Evolutionary conservation across 2,329 filamentous ascomycete species (phyloP), one percentile per base, ranked within the genome.

Genomic region (Neonectria magnoliae): DNA sequence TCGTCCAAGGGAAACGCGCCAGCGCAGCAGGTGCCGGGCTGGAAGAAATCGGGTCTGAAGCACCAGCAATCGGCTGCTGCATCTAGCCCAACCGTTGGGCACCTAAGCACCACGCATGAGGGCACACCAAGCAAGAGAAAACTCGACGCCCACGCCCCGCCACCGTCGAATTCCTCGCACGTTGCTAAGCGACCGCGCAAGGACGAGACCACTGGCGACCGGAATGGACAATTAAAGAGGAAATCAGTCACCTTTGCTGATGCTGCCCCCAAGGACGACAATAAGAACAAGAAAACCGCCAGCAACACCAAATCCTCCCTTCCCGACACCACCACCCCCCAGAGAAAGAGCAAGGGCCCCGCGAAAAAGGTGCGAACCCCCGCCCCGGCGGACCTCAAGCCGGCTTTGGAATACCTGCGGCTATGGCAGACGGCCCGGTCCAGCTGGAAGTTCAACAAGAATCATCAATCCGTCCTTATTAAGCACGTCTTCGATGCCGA

Each of bases 401-500:
- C 90, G 14, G 90, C 93, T 62, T 84, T 97, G 16, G 84, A 88
- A 57, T 98, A 98, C 77, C 86, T 98, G 48, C 85, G 85, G 51
- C 88, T 90, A 76, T 97, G 94, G 85, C 85, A 92, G 79, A 86
- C 85, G 60, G 86, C 89, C 65, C 89, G 89, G 62, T 82, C 85
- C 10, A 84, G 84, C 71, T 98, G 95, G 95, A 98, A 97, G 79
- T 98, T 98, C 83, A 97, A 97, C 83, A 98, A 98, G 82, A 94
- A 93, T 72, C 89, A 93, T 76, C 94, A 98, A 79, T 93, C 90
- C 58, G 88, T 93, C 71, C 84, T 98, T 13, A 87, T 98, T 76
- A 95, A 96, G 78, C 90, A 97, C 81, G 81, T 92, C 50, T 93
- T 97, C 76, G 89, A 92, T 70, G 81, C 89, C 68, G 87, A 89